These are phyloP conservation scores for Xanthoconium purpureum DNA, from an alignment of 768 basidiomycete genomes.

Conservation along the genomic window DNA sequence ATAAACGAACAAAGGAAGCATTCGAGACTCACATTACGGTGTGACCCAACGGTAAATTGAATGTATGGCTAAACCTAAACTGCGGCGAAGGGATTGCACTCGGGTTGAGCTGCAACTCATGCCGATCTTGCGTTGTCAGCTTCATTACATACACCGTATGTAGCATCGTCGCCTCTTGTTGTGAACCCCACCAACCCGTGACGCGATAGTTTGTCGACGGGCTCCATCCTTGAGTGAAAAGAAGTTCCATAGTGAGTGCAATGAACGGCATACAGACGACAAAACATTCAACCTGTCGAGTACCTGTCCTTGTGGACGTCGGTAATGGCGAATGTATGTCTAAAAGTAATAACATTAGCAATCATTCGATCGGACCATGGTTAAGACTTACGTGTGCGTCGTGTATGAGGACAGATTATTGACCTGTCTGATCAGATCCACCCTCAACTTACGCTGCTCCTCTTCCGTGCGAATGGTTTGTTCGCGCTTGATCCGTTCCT, in stretches of 20 bases:
- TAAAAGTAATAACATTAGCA: no score
- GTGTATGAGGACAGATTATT: background rate
- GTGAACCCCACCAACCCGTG: background rate
- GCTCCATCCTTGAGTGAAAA: no score
- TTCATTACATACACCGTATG: constrained; percentile 28
- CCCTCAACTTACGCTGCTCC: background rate
- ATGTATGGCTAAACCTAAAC: constrained; percentile 14
- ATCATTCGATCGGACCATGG: background rate
- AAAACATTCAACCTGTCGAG: no score
- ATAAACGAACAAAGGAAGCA: background rate
- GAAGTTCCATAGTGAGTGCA: no score
- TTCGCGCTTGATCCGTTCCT: background rate
- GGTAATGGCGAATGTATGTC: no score
- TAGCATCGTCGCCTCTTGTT: constrained; percentile 12
- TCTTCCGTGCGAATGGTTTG: background rate
- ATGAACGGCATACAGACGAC: no score
- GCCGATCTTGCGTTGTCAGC: constrained; percentile 27
- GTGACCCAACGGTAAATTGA: constrained; percentile 19
- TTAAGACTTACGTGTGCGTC: background rate
- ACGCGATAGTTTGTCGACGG: no score
- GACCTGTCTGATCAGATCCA: background rate
- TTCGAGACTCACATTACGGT: constrained; percentile 14
- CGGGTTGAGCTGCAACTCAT: constrained; percentile 26
- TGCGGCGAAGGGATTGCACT: constrained; percentile 20
- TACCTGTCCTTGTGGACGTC: no score